Percentiles rank a stretch among this genome's conserved stretches.
These are phyloP conservation scores for Hanseniaspora gamundiae DNA, from an alignment of 1,139 yeast genomes.

Conservation along the genomic window DNA sequence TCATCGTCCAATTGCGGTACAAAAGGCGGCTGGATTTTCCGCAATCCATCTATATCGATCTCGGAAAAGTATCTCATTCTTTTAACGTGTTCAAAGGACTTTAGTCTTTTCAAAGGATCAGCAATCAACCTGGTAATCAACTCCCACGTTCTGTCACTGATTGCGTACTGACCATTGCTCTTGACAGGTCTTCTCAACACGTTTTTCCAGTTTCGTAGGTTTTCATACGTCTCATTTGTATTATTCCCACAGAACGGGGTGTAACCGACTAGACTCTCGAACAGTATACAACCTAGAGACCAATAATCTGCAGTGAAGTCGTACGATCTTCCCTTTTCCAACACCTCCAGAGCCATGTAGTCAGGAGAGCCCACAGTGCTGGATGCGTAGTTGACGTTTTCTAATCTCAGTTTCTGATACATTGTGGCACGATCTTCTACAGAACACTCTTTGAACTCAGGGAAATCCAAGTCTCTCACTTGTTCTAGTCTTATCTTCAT, in stretches of 20 bases:
- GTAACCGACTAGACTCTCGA: conserved; percentile 86
- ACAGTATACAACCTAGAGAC: conserved; percentile 93
- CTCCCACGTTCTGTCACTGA: conserved; percentile 96
- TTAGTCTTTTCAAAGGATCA: conserved; percentile 61
- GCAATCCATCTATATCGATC: conserved; percentile 61
- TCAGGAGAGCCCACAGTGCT: conserved; percentile 98
- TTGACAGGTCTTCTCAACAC: conserved; percentile 83
- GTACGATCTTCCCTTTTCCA: conserved; percentile 76
- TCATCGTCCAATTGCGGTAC: conserved; percentile 94
- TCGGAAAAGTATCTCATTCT: conserved; percentile 74
- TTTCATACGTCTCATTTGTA: conserved; percentile 89
- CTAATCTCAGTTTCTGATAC: conserved; percentile 60
- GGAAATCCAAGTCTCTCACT: conserved; percentile 59
- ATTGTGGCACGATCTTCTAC: conserved; percentile 77
- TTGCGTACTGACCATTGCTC: conserved; percentile 81
- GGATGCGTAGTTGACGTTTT: conserved; percentile 70
- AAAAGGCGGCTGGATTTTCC: conserved; percentile 77
- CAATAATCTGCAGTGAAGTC: conserved; percentile 97
- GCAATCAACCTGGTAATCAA: conserved; percentile 70
- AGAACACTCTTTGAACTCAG: conserved; percentile 52
- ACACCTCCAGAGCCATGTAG: conserved; percentile 96
- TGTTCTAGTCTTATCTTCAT: conserved; percentile 78
- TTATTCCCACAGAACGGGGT: conserved; percentile 95
- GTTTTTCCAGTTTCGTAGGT: conserved; percentile 85
- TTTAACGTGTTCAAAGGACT: conserved; percentile 70